Conservation (phyloP, 228 moss, liverwort and hornwort genomes). For the Sphagnum fallax region DNA sequence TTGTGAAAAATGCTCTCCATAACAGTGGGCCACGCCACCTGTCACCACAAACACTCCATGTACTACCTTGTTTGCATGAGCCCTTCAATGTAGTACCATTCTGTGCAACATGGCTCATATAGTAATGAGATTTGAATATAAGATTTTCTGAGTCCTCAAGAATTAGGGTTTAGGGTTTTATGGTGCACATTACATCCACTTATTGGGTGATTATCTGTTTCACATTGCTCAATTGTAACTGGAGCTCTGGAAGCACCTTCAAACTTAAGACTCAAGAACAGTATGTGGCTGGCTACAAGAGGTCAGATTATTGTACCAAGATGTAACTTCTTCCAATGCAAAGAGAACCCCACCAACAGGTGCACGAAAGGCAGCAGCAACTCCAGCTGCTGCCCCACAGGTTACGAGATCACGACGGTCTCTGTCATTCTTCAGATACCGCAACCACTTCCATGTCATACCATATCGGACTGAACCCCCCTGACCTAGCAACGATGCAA, state of each 20-base stretch:
- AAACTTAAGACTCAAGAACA: no score
- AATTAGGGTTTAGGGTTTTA: no score
- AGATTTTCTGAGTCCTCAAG: no score
- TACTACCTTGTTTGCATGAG: no score
- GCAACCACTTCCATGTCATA: conserved; percentile 36
- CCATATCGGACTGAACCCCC: conserved; percentile 41
- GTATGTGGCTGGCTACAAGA: no score
- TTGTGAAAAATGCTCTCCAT: conserved; percentile 47
- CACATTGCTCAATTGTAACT: no score
- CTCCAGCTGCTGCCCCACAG: conserved; percentile 51
- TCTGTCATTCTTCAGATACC: conserved; percentile 47
- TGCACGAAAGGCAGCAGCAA: conserved; percentile 48
- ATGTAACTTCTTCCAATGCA: conserved; percentile 46
- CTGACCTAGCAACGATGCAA: conserved; percentile 38
- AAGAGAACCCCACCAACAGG: conserved; percentile 50
- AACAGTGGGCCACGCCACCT: conserved; percentile 51
- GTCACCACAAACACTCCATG: background rate
- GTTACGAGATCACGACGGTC: conserved; percentile 52
- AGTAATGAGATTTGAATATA: no score
- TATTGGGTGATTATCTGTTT: no score
- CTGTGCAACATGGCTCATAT: no score
- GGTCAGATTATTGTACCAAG: conserved; percentile 18
- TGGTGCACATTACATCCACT: no score
- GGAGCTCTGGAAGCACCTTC: no score
- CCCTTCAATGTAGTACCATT: no score